Percentiles rank a stretch among this genome's conserved stretches.
These are phyloP conservation scores for Pseudocercospora crystallina DNA, from an alignment of 2,329 filamentous ascomycete species.

Conservation along the genomic window DNA sequence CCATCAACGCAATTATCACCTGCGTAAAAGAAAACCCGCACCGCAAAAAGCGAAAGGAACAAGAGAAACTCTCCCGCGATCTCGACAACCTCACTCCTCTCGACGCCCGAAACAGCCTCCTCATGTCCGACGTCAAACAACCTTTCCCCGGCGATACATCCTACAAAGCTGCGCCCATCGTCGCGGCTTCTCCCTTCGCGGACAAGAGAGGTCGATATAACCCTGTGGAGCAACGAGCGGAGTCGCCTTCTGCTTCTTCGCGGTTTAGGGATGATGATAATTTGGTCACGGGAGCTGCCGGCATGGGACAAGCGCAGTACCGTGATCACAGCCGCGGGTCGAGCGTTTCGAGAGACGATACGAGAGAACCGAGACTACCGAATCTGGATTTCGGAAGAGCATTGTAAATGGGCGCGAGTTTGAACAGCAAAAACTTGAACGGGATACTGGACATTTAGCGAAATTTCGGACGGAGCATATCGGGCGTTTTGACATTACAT, in stretches of 20 bases:
- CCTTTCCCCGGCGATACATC: slow-evolving; percentile 35
- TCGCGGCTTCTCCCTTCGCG: slow-evolving; percentile 31
- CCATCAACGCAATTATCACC: slow-evolving; percentile 80
- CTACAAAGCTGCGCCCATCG: slow-evolving; percentile 33
- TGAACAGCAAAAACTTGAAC: too few relatives aligned
- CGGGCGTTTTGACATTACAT: too few relatives aligned
- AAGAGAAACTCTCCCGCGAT: slow-evolving; percentile 76
- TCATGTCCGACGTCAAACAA: slow-evolving; percentile 63
- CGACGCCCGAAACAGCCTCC: slow-evolving; percentile 81
- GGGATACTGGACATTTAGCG: too few relatives aligned
- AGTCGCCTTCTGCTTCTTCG: slow-evolving; percentile 18
- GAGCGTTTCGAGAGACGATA: slow-evolving; percentile 7
- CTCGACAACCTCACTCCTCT: slow-evolving; percentile 81
- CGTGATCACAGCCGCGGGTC: slow-evolving; percentile 17
- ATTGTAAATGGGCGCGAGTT: slow-evolving; percentile 4
- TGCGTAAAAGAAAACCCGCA: slow-evolving; percentile 89
- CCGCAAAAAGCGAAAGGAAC: slow-evolving; percentile 80
- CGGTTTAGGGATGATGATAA: slow-evolving; percentile 25
- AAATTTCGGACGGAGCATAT: too few relatives aligned
- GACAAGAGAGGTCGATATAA: slow-evolving; percentile 35
- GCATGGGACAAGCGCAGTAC: slow-evolving; percentile 29
- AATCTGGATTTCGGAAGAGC: slow-evolving; percentile 27
- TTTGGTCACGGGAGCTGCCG: slow-evolving; percentile 34
- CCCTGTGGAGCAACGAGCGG: slow-evolving; percentile 29
- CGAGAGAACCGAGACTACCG: slow-evolving; percentile 31